Base-by-base conservation (phyloP, 2,329 filamentous ascomycete genomes). In the Penicillium brevicompactum region DNA sequence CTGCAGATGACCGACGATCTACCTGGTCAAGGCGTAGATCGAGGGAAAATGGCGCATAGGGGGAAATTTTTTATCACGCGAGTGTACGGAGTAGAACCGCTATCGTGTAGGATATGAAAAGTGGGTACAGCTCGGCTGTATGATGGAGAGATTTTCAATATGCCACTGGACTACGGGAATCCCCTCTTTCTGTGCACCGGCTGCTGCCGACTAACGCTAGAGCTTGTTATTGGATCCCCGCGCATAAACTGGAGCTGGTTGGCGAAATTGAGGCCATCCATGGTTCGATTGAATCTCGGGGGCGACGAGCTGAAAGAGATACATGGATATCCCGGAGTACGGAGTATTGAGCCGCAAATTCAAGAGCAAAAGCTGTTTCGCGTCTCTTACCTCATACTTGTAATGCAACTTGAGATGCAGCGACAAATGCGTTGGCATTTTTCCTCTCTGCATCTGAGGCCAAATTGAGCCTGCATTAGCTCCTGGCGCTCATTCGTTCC, bases 401-500 rank as follows among this genome's bases (percentile, higher is more conserved):
- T 27, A 40, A 45, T 49, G 32, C 38, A 13, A 21, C 38, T 18
- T 24, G 27, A 3, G n/a, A 11, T 18, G n/a, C 22, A 32, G 22
- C 22, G 56, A 54, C 59, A 59, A 46, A 56, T 65, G 63, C 52
- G 63, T 51, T 65, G 61, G 63, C 61, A 64, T 46, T 34, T 46
- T 34, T 37, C 45, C 46, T 47, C 48, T 49, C 41, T 54, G 47
- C 52, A 59, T 54, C 54, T 56, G 57, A 55, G 55, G 60, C 49
- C 54, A 53, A 62, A 59, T 62, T 59, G 59, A 63, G 57, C 52
- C 51, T 47, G 60, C 63, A 63, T 64, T 63, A 64, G 62, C 53
- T 41, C 56, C 4, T 42, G 21, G 5, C 32, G 50, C 49, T 60
- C 30, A 65, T 64, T 65, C 55, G 63, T 32, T 30, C 32, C 7